A percentile compares a stretch with the other conserved stretches of the same genome.
Evolutionary conservation across 257 asterid species (phyloP).

Genomic region (Anisodus acutangulus): DNA sequence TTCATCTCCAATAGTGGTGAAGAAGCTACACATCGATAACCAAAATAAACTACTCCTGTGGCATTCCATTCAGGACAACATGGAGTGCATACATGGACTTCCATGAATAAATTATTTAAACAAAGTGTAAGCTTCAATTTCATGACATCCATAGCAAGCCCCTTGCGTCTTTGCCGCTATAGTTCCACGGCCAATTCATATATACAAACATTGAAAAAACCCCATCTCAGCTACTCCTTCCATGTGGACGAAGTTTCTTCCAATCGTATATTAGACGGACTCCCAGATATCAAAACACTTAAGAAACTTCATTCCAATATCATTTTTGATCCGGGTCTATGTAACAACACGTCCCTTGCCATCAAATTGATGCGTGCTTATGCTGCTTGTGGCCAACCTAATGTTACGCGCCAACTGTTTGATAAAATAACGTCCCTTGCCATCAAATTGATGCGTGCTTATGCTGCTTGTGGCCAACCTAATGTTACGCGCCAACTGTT

Average conservation of each 20-base stretch:
- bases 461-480: slow-evolving; percentile 62
- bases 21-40: neutral
- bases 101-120: neutral
- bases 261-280: slow-evolving; percentile 48
- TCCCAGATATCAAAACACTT: slow-evolving; percentile 59
- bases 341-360: slow-evolving; percentile 55
- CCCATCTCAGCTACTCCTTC: slow-evolving; percentile 22
- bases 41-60: neutral
- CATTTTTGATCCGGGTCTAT: slow-evolving; percentile 48
- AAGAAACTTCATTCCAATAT: slow-evolving; percentile 59
- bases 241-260: slow-evolving; percentile 30
- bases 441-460: slow-evolving; percentile 79
- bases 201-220: neutral
- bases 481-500: slow-evolving; percentile 47
- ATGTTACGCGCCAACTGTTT: slow-evolving; percentile 48
- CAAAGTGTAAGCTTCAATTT: neutral
- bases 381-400: slow-evolving; percentile 58
- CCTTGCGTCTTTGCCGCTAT: slow-evolving; percentile 49
- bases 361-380: slow-evolving; percentile 83
- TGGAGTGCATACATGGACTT: neutral
- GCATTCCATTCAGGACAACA: neutral
- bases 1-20: no score
- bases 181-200: slow-evolving; percentile 37
- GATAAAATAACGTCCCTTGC: slow-evolving; percentile 62
- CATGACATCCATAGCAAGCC: slow-evolving; percentile 23